Conservation (phyloP, 1,139 yeast species). For the Diutina sp. region DNA sequence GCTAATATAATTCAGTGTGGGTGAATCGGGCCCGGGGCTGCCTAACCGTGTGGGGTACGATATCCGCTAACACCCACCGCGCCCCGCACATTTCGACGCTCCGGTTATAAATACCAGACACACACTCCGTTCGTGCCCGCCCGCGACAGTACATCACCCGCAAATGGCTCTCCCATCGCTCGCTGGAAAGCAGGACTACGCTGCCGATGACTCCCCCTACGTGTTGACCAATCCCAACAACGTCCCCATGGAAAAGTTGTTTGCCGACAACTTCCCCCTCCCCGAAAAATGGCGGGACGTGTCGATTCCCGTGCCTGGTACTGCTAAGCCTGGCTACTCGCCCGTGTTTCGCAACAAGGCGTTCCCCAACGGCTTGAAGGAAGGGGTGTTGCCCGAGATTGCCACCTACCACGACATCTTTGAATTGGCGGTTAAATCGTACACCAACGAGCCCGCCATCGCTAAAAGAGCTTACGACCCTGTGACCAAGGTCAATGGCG, state of each 20-base stretch:
- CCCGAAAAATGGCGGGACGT: conserved; percentile 6
- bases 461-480: conserved; percentile 21
- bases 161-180: not conserved
- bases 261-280: conserved; percentile 15
- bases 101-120: not conserved
- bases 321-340: conserved; percentile 18
- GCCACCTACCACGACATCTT: conserved; percentile 18
- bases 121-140: not conserved
- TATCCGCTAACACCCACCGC: not conserved
- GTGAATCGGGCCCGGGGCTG: not conserved
- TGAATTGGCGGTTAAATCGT: conserved; percentile 11
- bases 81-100: not conserved
- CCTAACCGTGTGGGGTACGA: not conserved
- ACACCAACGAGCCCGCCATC: conserved; percentile 15
- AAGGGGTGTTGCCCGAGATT: conserved; percentile 10
- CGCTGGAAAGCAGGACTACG: not conserved
- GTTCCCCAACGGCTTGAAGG: conserved; percentile 4
- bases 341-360: conserved; percentile 19
- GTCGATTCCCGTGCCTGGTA: conserved; percentile 18
- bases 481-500: conserved; percentile 11
- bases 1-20: not conserved
- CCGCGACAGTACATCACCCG: not conserved
- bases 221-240: not conserved
- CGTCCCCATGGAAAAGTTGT: conserved; percentile 7
- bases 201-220: not conserved